Evolutionary conservation across 2,329 filamentous ascomycete genomes (phyloP).

Genomic region (Metarhizium anisopliae): DNA sequence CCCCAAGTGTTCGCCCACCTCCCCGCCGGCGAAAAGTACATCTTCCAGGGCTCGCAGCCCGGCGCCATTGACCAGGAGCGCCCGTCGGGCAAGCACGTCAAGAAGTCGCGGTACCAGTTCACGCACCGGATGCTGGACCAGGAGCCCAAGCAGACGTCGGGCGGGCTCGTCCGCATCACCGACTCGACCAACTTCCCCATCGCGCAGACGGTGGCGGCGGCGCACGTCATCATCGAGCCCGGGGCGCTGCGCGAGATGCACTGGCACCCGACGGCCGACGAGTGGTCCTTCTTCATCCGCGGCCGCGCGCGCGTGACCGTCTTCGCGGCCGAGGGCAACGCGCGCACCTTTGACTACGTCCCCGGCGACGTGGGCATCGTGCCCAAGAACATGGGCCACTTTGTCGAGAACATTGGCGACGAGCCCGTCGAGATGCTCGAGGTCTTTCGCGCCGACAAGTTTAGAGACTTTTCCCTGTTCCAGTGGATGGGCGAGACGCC

Average conservation of each 20-base stretch:
- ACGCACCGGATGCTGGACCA: slow-evolving; percentile 65
- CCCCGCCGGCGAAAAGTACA: slow-evolving; percentile 62
- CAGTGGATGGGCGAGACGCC: slow-evolving; percentile 71
- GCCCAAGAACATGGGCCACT: slow-evolving; percentile 69
- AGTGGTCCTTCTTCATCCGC: slow-evolving; percentile 72
- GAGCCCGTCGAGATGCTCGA: slow-evolving; percentile 69
- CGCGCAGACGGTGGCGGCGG: slow-evolving; percentile 64
- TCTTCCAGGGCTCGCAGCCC: slow-evolving; percentile 62
- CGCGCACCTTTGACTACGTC: slow-evolving; percentile 67
- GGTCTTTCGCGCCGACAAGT: slow-evolving; percentile 63
- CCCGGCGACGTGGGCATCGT: slow-evolving; percentile 72
- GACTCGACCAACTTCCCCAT: slow-evolving; percentile 71
- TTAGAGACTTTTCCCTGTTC: slow-evolving; percentile 64
- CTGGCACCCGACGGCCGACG: slow-evolving; percentile 72
- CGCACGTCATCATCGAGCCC: slow-evolving; percentile 61
- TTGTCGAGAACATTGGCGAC: slow-evolving; percentile 73
- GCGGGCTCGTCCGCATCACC: slow-evolving; percentile 64
- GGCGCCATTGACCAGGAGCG: slow-evolving; percentile 57
- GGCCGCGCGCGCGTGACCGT: slow-evolving; percentile 67
- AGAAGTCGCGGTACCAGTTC: slow-evolving; percentile 60
- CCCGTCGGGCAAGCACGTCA: slow-evolving; percentile 50
- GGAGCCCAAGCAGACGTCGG: slow-evolving; percentile 54
- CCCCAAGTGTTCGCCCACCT: slow-evolving; percentile 62
- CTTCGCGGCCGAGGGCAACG: slow-evolving; percentile 59
- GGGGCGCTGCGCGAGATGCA: slow-evolving; percentile 72